A percentile compares a stretch with the other conserved stretches of the same genome.
These are phyloP conservation scores for Talaromyces sp. DNA, from an alignment of 2,329 filamentous ascomycete species.

Conservation along the genomic window DNA sequence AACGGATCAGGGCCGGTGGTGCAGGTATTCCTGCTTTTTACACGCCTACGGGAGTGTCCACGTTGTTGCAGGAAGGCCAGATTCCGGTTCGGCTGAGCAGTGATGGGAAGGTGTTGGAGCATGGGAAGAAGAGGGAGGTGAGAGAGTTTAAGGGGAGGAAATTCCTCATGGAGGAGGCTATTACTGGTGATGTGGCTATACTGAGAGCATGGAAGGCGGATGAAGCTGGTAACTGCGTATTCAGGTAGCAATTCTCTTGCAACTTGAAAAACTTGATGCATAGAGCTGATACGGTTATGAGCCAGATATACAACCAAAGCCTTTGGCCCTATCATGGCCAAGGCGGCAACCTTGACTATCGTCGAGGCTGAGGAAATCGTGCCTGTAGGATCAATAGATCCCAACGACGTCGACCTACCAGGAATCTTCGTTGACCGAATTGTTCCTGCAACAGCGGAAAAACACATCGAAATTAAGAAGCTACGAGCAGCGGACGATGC, in stretches of 20 bases:
- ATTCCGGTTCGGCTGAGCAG: constrained; percentile 74
- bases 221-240: constrained; percentile 85
- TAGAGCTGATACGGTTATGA: not conserved
- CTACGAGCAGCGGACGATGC: constrained; percentile 72
- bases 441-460: constrained; percentile 72
- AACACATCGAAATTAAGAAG: constrained; percentile 83
- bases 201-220: constrained; percentile 93
- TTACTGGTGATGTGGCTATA: constrained; percentile 87
- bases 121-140: constrained; percentile 66
- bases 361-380: constrained; percentile 92
- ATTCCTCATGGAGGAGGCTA: constrained; percentile 84
- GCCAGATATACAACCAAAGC: constrained; percentile 65
- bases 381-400: constrained; percentile 79
- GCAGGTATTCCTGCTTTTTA: constrained; percentile 91
- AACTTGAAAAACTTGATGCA: too few relatives aligned
- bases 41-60: constrained; percentile 66
- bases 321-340: constrained; percentile 74
- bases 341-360: constrained; percentile 83
- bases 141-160: constrained; percentile 88
- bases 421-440: constrained; percentile 90
- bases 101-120: constrained; percentile 65
- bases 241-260: constrained; percentile 56
- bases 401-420: constrained; percentile 79
- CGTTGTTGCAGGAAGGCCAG: constrained; percentile 75
- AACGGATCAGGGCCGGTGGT: constrained; percentile 83